Conservation (phyloP, 345 rosid genomes). For the Melaleuca alternifolia region DNA sequence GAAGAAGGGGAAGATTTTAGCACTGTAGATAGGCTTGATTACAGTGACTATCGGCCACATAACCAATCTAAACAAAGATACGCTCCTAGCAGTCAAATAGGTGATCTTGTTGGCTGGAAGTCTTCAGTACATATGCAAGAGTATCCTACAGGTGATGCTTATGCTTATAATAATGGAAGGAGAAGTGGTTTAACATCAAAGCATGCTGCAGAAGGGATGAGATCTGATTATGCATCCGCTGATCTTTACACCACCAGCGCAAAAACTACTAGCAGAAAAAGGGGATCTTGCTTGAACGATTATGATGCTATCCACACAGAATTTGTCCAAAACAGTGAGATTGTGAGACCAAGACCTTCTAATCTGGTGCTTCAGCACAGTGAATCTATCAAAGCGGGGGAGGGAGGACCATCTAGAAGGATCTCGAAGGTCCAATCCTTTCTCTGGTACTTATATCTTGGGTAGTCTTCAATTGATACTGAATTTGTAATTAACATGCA, state of each 20-base stretch:
- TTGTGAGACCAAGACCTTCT: constrained; percentile 26
- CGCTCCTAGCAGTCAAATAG: constrained; percentile 19
- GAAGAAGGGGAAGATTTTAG: constrained; percentile 25
- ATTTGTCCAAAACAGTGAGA: constrained; percentile 25
- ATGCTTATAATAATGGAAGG: constrained; percentile 18
- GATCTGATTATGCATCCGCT: constrained; percentile 24
- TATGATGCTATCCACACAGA: constrained; percentile 10
- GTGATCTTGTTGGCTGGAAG: constrained; percentile 21
- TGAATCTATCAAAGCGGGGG: constrained; percentile 28
- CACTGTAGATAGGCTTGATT: constrained; percentile 27
- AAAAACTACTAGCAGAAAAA: constrained; percentile 17
- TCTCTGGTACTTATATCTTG: background rate
- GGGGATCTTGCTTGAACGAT: constrained; percentile 18
- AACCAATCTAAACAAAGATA: constrained; percentile 29
- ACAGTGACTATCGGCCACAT: constrained; percentile 23
- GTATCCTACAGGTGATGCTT: constrained; percentile 29
- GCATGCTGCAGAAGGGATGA: constrained; percentile 29
- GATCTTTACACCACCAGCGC: constrained; percentile 17
- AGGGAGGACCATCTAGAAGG: constrained; percentile 29
- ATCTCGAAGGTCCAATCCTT: constrained; percentile 28
- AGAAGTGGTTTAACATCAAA: constrained; percentile 27
- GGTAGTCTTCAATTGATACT: background rate
- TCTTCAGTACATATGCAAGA: constrained; percentile 25
- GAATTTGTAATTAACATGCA: background rate
- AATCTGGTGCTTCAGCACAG: constrained; percentile 21